phyloP scores from a whole-genome alignment of 2,329 filamentous ascomycete genomes.

The Pseudogymnoascus sp. region DNA sequence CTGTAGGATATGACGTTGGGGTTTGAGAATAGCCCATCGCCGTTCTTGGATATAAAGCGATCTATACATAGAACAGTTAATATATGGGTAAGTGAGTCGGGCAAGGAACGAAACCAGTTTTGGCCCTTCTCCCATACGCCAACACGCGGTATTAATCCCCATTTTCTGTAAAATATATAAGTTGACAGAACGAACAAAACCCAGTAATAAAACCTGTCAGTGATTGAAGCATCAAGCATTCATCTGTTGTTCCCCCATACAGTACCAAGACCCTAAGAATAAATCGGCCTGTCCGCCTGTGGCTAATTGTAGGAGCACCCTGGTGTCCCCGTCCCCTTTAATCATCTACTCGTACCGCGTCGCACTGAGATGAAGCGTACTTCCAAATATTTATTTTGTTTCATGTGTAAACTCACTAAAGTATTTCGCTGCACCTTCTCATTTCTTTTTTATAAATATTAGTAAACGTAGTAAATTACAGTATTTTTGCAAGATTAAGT shows the following conservation, averaged over 20 bases:
- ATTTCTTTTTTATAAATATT: not conserved
- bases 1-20: not conserved
- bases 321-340: conserved; percentile 7
- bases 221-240: conserved; percentile 7
- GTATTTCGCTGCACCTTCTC: not conserved
- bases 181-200: not conserved
- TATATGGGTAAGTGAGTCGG: not conserved
- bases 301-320: not conserved
- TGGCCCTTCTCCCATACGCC: not conserved
- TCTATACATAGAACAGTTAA: not conserved
- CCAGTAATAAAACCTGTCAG: not conserved
- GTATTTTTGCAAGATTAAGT: conserved; percentile 1
- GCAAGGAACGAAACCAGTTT: conserved; percentile 4
- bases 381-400: conserved; percentile 1
- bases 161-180: not conserved
- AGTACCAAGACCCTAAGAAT: conserved; percentile 2
- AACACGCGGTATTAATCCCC: not conserved
- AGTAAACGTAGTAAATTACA: not conserved
- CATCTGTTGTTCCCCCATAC: not conserved
- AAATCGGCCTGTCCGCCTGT: not conserved
- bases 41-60: not conserved
- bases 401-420: conserved; percentile 2
- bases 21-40: not conserved
- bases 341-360: conserved; percentile 3
- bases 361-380: not conserved